phyloP scores from a whole-genome alignment of 805 yeast genomes.

The Yamadazyma nakazawae region DNA sequence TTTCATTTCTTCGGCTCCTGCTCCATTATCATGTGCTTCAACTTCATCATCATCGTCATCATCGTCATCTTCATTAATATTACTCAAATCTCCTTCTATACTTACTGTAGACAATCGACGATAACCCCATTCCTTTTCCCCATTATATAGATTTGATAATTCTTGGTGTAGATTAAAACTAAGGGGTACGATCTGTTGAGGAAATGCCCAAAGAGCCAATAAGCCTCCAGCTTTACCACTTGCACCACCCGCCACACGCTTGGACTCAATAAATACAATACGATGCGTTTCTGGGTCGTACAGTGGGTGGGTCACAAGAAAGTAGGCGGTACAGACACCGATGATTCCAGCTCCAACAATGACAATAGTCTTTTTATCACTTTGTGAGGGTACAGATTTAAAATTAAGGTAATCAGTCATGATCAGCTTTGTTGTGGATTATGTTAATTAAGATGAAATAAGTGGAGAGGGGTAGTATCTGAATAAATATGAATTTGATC shows the following conservation, averaged over 20 bases:
- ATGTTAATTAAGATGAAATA: background rate
- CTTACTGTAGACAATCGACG: slow-evolving; percentile 83
- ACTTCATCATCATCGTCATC: slow-evolving; percentile 21
- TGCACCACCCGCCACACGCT: slow-evolving; percentile 95
- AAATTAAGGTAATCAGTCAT: slow-evolving; percentile 33
- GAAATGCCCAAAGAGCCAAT: slow-evolving; percentile 94
- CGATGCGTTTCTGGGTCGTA: slow-evolving; percentile 72
- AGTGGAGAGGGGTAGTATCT: background rate
- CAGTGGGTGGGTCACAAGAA: slow-evolving; percentile 75
- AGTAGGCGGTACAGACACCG: slow-evolving; percentile 94
- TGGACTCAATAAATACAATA: slow-evolving; percentile 82
- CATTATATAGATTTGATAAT: slow-evolving; percentile 71
- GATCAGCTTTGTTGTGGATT: background rate
- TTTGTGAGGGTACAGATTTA: slow-evolving; percentile 47
- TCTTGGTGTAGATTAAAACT: slow-evolving; percentile 84
- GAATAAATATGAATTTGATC: no score
- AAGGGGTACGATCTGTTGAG: slow-evolving; percentile 87
- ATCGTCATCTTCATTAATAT: slow-evolving; percentile 22
- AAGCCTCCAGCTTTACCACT: slow-evolving; percentile 97
- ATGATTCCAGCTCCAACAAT: slow-evolving; percentile 95
- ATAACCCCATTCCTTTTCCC: slow-evolving; percentile 91
- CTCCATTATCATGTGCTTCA: slow-evolving; percentile 9
- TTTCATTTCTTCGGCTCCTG: slow-evolving; percentile 4
- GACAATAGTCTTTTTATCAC: slow-evolving; percentile 70
- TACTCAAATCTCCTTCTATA: slow-evolving; percentile 73